These are phyloP conservation scores for Schizothecium vesticola DNA, from an alignment of 495 filamentous ascomycete genomes.

Conservation along the genomic window DNA sequence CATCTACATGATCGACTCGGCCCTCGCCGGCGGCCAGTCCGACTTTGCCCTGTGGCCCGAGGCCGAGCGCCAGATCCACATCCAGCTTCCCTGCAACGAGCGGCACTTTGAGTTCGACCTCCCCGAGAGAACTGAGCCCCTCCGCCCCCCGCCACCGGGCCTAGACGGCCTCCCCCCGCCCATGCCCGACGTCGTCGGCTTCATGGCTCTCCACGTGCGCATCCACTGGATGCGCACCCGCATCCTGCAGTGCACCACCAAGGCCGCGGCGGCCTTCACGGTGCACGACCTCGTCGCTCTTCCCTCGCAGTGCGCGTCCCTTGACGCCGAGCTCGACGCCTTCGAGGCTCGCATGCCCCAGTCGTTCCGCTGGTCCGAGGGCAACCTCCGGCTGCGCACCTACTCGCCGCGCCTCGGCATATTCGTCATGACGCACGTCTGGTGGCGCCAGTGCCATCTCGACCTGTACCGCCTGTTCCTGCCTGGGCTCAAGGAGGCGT, in stretches of 20 bases:
- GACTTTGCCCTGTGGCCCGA: slow-evolving; percentile 44
- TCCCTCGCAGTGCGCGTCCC: slow-evolving; percentile 34
- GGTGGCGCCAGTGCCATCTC: slow-evolving; percentile 47
- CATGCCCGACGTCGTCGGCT: slow-evolving; percentile 44
- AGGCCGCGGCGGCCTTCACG: slow-evolving; percentile 28
- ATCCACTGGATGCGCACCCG: slow-evolving; percentile 42
- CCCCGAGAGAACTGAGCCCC: slow-evolving; percentile 41
- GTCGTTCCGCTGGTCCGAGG: slow-evolving; percentile 44
- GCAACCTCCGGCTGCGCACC: slow-evolving; percentile 43
- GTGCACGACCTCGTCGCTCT: slow-evolving; percentile 33
- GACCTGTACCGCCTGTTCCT: slow-evolving; percentile 45
- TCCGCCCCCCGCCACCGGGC: slow-evolving; percentile 30
- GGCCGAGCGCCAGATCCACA: slow-evolving; percentile 36
- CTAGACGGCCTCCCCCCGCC: slow-evolving; percentile 19
- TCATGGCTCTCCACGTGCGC: slow-evolving; percentile 43
- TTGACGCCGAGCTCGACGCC: slow-evolving; percentile 37
- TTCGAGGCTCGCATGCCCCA: slow-evolving; percentile 42
- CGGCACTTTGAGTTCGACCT: slow-evolving; percentile 50
- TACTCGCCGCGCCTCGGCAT: slow-evolving; percentile 44
- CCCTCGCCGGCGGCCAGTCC: slow-evolving; percentile 39
- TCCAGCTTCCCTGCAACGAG: slow-evolving; percentile 48
- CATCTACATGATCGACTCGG: slow-evolving; percentile 45
- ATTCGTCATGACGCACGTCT: slow-evolving; percentile 48
- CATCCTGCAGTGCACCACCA: slow-evolving; percentile 40
- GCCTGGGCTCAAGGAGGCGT: slow-evolving; percentile 38